Base-by-base conservation (phyloP, 345 rosid species). In the Microthlaspi erraticum region DNA sequence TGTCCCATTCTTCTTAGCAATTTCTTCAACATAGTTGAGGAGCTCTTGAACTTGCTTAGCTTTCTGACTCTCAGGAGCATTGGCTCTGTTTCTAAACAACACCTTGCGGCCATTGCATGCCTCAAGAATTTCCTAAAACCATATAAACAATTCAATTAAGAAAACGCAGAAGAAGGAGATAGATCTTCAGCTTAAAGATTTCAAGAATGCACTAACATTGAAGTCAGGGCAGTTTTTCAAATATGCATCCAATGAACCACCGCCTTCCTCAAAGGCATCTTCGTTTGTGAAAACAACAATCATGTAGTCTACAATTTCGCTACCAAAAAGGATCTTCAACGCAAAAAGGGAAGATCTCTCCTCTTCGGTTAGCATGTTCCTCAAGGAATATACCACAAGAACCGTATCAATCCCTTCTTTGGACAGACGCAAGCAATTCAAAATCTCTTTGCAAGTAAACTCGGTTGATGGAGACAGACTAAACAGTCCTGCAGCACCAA, bases 361-460 rank as follows among this genome's bases (percentile, higher is more conserved):
- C 64, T 88, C 96, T 48, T 83, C 82, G 1, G 97, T 82, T 55
- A 91, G 82, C 4, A 93, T 83, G 18, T 76, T 83, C 66, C 82
- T 80, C 32, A 85, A 85, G 0, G 94, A 84, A 58, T 83, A 85
- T 10, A 92, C 93, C 19, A 87, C 41, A 32, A 89, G 70, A 54
- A 92, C 81, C 0, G 92, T 92, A 54, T 92, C 89, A 54, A 92
- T 92, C 8, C 93, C 98, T 50, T 86, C 84, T 83, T 86, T 87
- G 14, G 92, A 0, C 1, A 48, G 10, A 19, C 8, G 9, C 3
- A 48, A 48, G 52, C 61, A 41, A 0, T 10, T 67, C 9, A 29
- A 0, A 17, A 53, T 41, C 23, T 65, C 59, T 51, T 26, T 23
- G 8, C 36, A 36, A 0, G 58, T 50, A 37, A 34, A 64, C 26